Conservation (phyloP, 192 early-diverging fungal genomes). For the Gryganskiella cystojenkinii region DNA sequence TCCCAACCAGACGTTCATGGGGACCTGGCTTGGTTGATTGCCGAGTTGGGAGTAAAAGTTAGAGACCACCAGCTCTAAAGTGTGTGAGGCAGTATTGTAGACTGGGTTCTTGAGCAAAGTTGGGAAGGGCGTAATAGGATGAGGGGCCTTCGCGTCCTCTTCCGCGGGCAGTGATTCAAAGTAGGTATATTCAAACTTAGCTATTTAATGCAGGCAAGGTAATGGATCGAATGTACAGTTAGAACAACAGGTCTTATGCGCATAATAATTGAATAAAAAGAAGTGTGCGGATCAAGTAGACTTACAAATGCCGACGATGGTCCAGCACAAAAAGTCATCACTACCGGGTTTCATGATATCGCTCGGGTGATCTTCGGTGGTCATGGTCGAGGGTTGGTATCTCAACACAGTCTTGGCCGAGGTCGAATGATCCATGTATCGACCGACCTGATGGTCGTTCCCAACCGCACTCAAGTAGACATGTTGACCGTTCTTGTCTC, state of each 20-base stretch:
- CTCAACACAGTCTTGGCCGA: constrained; percentile 33
- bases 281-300: constrained; percentile 28
- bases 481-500: constrained; percentile 31
- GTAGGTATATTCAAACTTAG: constrained; percentile 58
- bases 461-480: constrained; percentile 60
- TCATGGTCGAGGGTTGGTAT: constrained; percentile 45
- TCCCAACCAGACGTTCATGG: constrained; percentile 63
- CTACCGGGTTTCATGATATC: constrained; percentile 40
- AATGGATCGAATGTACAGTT: no score
- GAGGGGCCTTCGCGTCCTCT: constrained; percentile 15
- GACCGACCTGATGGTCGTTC: constrained; percentile 49
- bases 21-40: constrained; percentile 18
- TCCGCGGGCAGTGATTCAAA: constrained; percentile 52
- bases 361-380: constrained; percentile 17
- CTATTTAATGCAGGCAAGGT: no score
- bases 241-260: no score
- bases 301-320: constrained; percentile 81
- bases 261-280: no score
- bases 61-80: constrained; percentile 51
- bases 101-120: constrained; percentile 45
- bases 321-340: constrained; percentile 89
- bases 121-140: constrained; percentile 50
- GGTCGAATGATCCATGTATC: constrained; percentile 42
- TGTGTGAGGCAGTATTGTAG: constrained; percentile 55
- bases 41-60: constrained; percentile 51